Evolutionary conservation across 768 basidiomycete species (phyloP).

Genomic region (Mycena rebaudengoi): DNA sequence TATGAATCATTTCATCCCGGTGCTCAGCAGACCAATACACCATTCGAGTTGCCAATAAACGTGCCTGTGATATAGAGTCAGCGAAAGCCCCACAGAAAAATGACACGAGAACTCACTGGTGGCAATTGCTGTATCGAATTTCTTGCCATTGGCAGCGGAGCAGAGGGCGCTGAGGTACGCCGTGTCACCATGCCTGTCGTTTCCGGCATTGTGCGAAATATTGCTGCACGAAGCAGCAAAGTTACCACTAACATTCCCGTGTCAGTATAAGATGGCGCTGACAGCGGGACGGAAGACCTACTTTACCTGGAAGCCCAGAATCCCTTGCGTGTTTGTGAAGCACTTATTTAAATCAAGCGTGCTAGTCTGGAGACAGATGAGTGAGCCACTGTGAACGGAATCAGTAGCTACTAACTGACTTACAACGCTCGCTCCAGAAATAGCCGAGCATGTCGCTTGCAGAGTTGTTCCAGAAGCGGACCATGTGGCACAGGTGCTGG

Average conservation of each 20-base stretch:
- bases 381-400: not conserved
- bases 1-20: not conserved
- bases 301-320: slow-evolving; percentile 11
- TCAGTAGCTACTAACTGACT: not conserved
- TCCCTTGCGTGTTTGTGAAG: slow-evolving; percentile 17
- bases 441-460: slow-evolving; percentile 6
- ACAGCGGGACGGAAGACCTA: not conserved
- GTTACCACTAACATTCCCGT: slow-evolving; percentile 4
- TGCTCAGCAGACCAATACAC: slow-evolving; percentile 11
- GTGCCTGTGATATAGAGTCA: not conserved
- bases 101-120: slow-evolving; percentile 10
- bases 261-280: not conserved
- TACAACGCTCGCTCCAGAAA: not conserved
- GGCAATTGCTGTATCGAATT: slow-evolving; percentile 18
- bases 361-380: not conserved
- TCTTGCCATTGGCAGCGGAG: not conserved
- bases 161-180: slow-evolving; percentile 15
- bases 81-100: not conserved
- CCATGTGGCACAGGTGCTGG: slow-evolving; percentile 7
- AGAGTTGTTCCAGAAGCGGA: slow-evolving; percentile 10
- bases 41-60: slow-evolving; percentile 11
- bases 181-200: slow-evolving; percentile 7
- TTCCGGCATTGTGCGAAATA: slow-evolving; percentile 11
- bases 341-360: slow-evolving; percentile 15
- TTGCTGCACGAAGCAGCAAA: slow-evolving; percentile 15